Percentiles rank a stretch among this genome's conserved stretches.
phyloP scores from a whole-genome alignment of 345 rosid species.

The Brassica rapa region DNA sequence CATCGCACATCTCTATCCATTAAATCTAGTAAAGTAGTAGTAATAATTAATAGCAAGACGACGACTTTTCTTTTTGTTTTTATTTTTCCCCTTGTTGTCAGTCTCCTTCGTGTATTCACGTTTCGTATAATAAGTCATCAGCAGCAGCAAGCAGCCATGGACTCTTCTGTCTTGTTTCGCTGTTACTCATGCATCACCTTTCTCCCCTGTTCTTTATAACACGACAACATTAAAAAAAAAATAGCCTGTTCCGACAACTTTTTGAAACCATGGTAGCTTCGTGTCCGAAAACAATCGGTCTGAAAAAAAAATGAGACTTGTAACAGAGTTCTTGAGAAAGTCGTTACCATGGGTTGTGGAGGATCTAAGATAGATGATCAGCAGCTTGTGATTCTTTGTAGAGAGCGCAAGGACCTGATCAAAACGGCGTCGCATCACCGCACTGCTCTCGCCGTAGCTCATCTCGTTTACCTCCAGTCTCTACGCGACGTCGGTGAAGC shows the following conservation, averaged over 20 bases:
- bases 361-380: slow-evolving; percentile 78
- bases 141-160: slow-evolving; percentile 22
- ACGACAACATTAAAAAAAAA: background rate
- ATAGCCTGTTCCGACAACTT: slow-evolving; percentile 9
- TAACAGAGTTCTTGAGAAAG: background rate
- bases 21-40: background rate
- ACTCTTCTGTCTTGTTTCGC: slow-evolving; percentile 9
- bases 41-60: slow-evolving; percentile 19
- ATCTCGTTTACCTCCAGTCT: slow-evolving; percentile 67
- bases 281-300: background rate
- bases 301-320: slow-evolving; percentile 6
- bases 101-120: slow-evolving; percentile 21
- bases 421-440: slow-evolving; percentile 73
- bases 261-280: background rate
- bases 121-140: background rate
- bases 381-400: slow-evolving; percentile 71
- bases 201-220: background rate
- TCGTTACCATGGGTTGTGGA: slow-evolving; percentile 80
- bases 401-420: slow-evolving; percentile 66
- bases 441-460: slow-evolving; percentile 77
- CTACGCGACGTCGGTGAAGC: slow-evolving; percentile 77
- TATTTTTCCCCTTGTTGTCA: background rate
- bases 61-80: background rate
- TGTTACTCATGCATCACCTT: slow-evolving; percentile 20
- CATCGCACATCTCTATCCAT: slow-evolving; percentile 32